Evolutionary conservation across 2,329 filamentous ascomycete species (phyloP), one percentile per base, ranked within the genome.

Genomic region (Alternaria triticimaculans): DNA sequence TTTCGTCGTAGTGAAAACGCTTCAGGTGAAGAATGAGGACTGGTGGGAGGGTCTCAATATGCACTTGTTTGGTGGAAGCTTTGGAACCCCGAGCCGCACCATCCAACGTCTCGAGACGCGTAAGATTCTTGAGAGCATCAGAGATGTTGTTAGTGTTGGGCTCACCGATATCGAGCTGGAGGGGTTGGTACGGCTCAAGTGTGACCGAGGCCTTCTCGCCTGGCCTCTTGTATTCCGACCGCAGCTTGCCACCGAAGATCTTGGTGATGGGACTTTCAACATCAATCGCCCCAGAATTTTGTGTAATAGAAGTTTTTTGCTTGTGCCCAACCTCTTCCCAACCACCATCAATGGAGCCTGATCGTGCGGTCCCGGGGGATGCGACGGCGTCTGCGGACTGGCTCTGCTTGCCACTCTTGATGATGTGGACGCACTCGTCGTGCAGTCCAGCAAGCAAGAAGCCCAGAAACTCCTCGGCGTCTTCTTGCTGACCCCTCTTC

Each of bases 301-400:
- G 91, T 9, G 94, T 97, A 50, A 96, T 86, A 1, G 94, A 90
- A 14, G 94, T 83, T 72, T 93, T 95, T 77, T 98, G 96, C 81
- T 95, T 96, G 28, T 90, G 92, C 3, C 95, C 95, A 63, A 99
- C 96, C 78, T 99, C 96, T 28, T 96, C 85, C 96, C 96, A 99
- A n/a, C 90, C 92, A 69, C 90, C 88, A 9, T 86, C 83, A 23
- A 82, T 82, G 20, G 84, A 82, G 25, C 80, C 81, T 18, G 82
- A 76, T 20, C 72, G 76, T 41, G 86, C 84, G 30, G 81, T 83
- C 6, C 74, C 75, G 9, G 84, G 83, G 1, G 84, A 85, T 15
- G 80, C 79, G 25, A 71, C 65, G 14, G 62, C 55, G 20, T 76
- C 73, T 33, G 73, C 58, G 44, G 67, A 63, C 49, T 72, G 74